Conservation (phyloP, 805 yeast genomes). For the Hanseniaspora guilliermondii region DNA sequence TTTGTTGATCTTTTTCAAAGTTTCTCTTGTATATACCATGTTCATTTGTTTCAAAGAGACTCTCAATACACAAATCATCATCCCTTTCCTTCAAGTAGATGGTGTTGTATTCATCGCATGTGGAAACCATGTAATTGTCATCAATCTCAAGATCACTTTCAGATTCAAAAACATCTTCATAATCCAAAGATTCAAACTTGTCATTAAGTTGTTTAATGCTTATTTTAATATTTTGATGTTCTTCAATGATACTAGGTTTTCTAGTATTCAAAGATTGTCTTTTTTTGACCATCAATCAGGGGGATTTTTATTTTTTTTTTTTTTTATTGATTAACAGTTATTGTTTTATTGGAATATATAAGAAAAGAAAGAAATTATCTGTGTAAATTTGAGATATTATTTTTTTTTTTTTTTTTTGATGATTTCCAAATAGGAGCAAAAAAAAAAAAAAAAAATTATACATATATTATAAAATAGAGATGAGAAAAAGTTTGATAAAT, state of each 20-base stretch:
- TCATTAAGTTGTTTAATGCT: conserved; percentile 1
- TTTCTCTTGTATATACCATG: not conserved
- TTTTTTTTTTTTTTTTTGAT: too few relatives aligned
- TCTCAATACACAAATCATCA: not conserved
- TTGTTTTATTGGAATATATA: too few relatives aligned
- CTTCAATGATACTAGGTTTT: conserved; percentile 9
- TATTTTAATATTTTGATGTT: conserved; percentile 4
- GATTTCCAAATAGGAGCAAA: too few relatives aligned
- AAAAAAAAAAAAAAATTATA: too few relatives aligned
- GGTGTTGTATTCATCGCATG: not conserved
- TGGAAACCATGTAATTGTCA: not conserved
- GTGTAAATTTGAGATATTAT: too few relatives aligned
- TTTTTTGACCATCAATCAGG: not conserved
- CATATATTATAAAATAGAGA: too few relatives aligned
- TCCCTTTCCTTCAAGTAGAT: not conserved
- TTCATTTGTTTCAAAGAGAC: not conserved
- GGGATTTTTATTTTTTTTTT: not conserved
- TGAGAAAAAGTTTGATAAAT: too few relatives aligned
- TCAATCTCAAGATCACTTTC: not conserved
- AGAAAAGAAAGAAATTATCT: too few relatives aligned
- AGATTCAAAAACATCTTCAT: not conserved
- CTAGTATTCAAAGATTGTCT: not conserved
- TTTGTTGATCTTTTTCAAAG: not conserved
- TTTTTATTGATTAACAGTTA: too few relatives aligned
- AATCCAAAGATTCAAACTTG: not conserved